A percentile compares a stretch with the other conserved stretches of the same genome.
Conservation (phyloP, 495 filamentous ascomycete genomes). For the Penicillium angulare region DNA sequence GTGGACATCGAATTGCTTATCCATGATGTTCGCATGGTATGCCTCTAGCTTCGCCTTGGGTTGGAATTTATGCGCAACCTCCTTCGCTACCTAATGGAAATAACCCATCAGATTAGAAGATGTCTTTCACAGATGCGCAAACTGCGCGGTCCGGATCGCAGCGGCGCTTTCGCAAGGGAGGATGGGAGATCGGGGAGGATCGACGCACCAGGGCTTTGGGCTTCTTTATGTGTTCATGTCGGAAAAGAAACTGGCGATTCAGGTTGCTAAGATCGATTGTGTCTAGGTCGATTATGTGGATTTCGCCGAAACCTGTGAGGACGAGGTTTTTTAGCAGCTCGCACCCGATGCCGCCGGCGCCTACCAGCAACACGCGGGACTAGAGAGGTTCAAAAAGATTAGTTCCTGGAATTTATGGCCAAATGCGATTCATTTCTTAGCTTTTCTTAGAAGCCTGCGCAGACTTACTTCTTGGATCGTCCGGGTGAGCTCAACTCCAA, state of each 20-base stretch:
- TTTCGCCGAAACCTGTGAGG: conserved; percentile 87
- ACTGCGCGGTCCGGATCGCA: neutral
- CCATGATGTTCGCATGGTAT: conserved; percentile 95
- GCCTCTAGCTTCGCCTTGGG: conserved; percentile 84
- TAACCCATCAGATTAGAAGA: neutral
- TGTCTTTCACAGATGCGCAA: neutral
- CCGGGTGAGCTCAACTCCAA: conserved; percentile 55
- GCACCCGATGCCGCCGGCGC: conserved; percentile 95
- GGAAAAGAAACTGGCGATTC: conserved; percentile 97
- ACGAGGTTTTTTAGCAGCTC: conserved; percentile 97
- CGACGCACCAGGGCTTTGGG: conserved; percentile 85
- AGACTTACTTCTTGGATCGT: conserved; percentile 62
- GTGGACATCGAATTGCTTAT: conserved; percentile 80
- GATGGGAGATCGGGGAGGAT: conserved; percentile 2
- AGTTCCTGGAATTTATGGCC: conserved; percentile 7
- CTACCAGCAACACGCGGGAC: conserved; percentile 90
- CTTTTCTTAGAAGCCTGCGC: too few relatives aligned
- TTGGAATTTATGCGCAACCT: conserved; percentile 88
- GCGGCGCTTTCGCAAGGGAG: conserved; percentile 1
- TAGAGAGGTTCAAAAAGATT: conserved; percentile 33
- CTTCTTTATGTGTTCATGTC: conserved; percentile 97
- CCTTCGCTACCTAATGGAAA: conserved; percentile 84
- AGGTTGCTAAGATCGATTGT: conserved; percentile 98
- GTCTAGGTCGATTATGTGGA: conserved; percentile 95
- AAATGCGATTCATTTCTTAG: too few relatives aligned